Base-by-base conservation (phyloP, 2,329 filamentous ascomycete species). In the Aspergillus transmontanensis region DNA sequence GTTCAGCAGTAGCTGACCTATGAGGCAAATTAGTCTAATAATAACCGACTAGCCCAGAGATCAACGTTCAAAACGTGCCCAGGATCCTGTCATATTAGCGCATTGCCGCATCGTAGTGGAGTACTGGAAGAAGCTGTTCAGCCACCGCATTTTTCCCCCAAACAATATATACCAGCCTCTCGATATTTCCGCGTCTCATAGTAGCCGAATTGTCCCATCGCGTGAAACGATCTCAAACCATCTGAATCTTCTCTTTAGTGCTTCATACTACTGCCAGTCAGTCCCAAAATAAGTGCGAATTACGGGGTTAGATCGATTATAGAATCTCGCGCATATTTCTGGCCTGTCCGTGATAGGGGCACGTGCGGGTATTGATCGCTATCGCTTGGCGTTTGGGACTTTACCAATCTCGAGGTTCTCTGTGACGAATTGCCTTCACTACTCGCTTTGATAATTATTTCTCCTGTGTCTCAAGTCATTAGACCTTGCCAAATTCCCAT, bases 71-170 rank as follows among this genome's bases (percentile, higher is more conserved):
- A 21, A 14, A 26, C 16, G 48, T 39, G 39, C 32, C 32, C 45
- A 58, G 32, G 16, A 23, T 36, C 19, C 30, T 55, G 51, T 55
- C 51, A 55, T 41, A 55, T 39, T 59, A 32, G 53, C 26, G 53
- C 46, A 30, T 48, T 61, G 54, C 62, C 60, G 64, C 54, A 41
- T 36, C 53, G 36, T 43, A 60, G 68, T 73, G 69, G 70, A 73
- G 66, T 66, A 61, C 54, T 48, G 62, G 59, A 58, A 59, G 61
- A 53, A 65, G 68, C 65, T 58, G 66, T 73, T 72, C 74, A 76
- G 74, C 75, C 74, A 76, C 74, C 73, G 66, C 69, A 69, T 73
- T 76, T 76, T 56, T 57, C 28, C 21, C 41, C 39, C 61, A 48
- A 53, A 45, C 58, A 32, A 51, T 64, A 64, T 57, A 62, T 59